Conservation (phyloP, 345 rosid genomes). For the Physaria fendleri region DNA sequence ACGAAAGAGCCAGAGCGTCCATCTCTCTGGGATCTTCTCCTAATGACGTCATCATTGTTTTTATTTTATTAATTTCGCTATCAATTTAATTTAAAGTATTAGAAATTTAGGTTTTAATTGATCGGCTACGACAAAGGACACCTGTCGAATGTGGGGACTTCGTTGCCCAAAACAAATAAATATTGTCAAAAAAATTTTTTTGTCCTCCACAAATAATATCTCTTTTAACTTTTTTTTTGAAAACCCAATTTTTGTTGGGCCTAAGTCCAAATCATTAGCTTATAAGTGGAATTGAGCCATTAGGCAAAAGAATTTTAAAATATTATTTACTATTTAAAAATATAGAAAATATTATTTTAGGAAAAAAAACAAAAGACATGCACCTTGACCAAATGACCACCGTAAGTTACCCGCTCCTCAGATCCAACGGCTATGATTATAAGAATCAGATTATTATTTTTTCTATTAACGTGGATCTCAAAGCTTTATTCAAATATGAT, state of each 20-base stretch:
- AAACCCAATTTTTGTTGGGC: background rate
- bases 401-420: conserved; percentile 26
- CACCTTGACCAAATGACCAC: conserved; percentile 20
- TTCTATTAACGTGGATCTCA: conserved; percentile 16
- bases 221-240: background rate
- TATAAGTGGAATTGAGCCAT: background rate
- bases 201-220: background rate
- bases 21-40: conserved; percentile 19
- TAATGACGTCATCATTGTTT: conserved; percentile 27
- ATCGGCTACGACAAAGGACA: conserved; percentile 30
- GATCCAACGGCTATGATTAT: conserved; percentile 21
- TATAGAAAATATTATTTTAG: too few relatives aligned
- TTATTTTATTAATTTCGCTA: too few relatives aligned
- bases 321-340: background rate
- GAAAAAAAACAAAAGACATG: background rate
- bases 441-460: too few relatives aligned
- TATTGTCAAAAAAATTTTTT: background rate
- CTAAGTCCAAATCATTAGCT: background rate
- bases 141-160: conserved; percentile 34
- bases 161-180: background rate
- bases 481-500: conserved; percentile 17
- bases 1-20: conserved; percentile 14
- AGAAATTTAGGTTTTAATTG: too few relatives aligned
- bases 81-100: too few relatives aligned
- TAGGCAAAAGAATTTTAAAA: background rate